Conservation (phyloP, 2,329 filamentous ascomycete species). For the Samsoniella hepiali region DNA sequence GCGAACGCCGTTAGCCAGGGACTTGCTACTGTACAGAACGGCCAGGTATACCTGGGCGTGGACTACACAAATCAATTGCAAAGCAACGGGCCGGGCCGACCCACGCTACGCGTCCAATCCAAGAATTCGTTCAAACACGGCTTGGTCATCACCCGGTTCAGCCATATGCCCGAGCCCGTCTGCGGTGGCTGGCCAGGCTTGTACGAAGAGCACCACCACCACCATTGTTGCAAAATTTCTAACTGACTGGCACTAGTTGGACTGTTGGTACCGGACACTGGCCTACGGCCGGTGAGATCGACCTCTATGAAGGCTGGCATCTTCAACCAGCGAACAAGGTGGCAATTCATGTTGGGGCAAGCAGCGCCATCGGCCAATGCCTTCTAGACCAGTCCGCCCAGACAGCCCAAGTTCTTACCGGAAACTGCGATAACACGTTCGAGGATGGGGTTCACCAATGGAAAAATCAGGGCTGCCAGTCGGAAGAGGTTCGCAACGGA, state of each 20-base stretch:
- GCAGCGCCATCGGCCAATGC: conserved; percentile 29
- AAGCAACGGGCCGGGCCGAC: conserved; percentile 29
- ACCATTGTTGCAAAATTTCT: neutral
- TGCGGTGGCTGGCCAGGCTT: conserved; percentile 70
- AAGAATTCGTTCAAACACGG: conserved; percentile 58
- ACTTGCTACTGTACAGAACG: conserved; percentile 28
- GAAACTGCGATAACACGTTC: conserved; percentile 16
- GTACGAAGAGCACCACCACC: conserved; percentile 30
- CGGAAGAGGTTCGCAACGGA: neutral
- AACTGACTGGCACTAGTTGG: conserved; percentile 32
- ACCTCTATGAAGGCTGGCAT: conserved; percentile 64
- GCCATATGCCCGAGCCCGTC: conserved; percentile 59
- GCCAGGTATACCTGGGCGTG: conserved; percentile 34
- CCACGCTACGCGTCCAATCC: conserved; percentile 61
- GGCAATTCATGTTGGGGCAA: conserved; percentile 49
- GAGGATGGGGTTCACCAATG: conserved; percentile 7
- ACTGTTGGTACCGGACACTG: conserved; percentile 45
- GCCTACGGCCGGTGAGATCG: conserved; percentile 53
- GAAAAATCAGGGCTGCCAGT: conserved; percentile 9
- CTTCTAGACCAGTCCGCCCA: conserved; percentile 26
- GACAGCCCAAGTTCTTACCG: conserved; percentile 21
- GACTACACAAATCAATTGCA: conserved; percentile 25
- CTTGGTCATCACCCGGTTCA: conserved; percentile 63
- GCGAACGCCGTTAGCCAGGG: conserved; percentile 29
- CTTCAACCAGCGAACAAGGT: conserved; percentile 48